phyloP scores from a whole-genome alignment of 2,329 filamentous ascomycete genomes.

The Torrubiellomyces zombiae region DNA sequence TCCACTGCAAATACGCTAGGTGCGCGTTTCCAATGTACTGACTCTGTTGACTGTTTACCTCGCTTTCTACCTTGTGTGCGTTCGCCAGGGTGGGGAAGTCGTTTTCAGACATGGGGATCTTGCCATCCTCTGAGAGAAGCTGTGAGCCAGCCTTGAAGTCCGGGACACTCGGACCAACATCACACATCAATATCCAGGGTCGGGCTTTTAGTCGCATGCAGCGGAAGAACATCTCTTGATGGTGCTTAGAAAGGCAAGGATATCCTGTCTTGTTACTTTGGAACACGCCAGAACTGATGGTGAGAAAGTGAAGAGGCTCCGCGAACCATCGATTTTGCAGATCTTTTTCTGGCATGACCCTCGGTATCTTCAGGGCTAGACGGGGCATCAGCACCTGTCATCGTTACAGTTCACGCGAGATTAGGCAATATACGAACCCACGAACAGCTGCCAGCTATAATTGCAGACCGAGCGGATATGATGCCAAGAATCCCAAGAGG shows the following conservation, averaged over 20 bases:
- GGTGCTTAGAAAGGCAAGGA: constrained; percentile 42
- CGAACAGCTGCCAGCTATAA: constrained; percentile 64
- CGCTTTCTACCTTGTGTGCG: constrained; percentile 25
- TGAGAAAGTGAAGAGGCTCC: constrained; percentile 48
- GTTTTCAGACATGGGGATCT: constrained; percentile 21
- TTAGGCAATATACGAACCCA: constrained; percentile 46
- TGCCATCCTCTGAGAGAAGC: constrained; percentile 10
- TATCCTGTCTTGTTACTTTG: constrained; percentile 42
- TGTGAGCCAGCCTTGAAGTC: constrained; percentile 11
- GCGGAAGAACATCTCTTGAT: constrained; percentile 42
- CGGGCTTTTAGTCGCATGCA: constrained; percentile 48
- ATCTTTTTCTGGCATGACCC: constrained; percentile 38
- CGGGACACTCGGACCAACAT: constrained; percentile 34
- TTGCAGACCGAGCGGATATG: constrained; percentile 69
- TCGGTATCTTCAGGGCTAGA: constrained; percentile 39
- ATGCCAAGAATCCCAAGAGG: constrained; percentile 90
- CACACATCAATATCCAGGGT: constrained; percentile 47
- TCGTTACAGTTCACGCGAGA: too few relatives aligned
- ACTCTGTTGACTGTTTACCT: constrained; percentile 13
- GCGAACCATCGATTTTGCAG: constrained; percentile 53
- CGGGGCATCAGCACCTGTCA: not conserved
- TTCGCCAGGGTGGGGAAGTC: constrained; percentile 59
- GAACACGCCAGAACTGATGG: constrained; percentile 36
- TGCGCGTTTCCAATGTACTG: constrained; percentile 24
- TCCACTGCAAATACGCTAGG: constrained; percentile 65